Conservation (phyloP, 805 yeast species). For the Myxozyma neglecta region DNA sequence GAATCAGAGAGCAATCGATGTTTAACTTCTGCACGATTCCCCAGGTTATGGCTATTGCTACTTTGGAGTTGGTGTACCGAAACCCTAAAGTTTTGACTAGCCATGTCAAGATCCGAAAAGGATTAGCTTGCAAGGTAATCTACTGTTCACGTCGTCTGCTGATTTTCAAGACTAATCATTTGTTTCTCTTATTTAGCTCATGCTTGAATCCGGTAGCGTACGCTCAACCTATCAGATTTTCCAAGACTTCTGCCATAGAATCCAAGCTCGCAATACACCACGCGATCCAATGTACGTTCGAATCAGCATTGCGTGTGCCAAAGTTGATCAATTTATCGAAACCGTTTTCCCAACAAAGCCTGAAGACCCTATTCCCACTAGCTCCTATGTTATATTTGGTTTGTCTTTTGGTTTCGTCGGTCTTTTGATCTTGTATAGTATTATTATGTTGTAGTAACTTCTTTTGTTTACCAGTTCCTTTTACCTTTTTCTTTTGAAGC, state of each 20-base stretch:
- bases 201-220: constrained; percentile 70
- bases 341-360: constrained; percentile 31
- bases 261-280: constrained; percentile 77
- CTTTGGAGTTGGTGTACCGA: constrained; percentile 79
- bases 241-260: constrained; percentile 66
- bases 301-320: constrained; percentile 82
- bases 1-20: constrained; percentile 74
- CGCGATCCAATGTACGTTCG: constrained; percentile 82
- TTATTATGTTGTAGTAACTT: neutral
- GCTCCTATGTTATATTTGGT: neutral
- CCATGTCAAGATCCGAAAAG: constrained; percentile 87
- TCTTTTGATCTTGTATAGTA: neutral
- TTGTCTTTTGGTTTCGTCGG: constrained; percentile 2
- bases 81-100: constrained; percentile 69
- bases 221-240: constrained; percentile 76
- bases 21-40: constrained; percentile 97
- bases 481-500: neutral
- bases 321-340: constrained; percentile 85
- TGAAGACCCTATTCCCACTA: neutral
- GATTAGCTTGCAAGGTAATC: constrained; percentile 53
- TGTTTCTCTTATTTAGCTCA: constrained; percentile 50
- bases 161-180: neutral
- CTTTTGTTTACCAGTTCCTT: neutral
- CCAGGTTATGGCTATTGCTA: constrained; percentile 98
- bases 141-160: neutral